phyloP scores from a whole-genome alignment of 495 filamentous ascomycete genomes.

The Penicillium fimorum region DNA sequence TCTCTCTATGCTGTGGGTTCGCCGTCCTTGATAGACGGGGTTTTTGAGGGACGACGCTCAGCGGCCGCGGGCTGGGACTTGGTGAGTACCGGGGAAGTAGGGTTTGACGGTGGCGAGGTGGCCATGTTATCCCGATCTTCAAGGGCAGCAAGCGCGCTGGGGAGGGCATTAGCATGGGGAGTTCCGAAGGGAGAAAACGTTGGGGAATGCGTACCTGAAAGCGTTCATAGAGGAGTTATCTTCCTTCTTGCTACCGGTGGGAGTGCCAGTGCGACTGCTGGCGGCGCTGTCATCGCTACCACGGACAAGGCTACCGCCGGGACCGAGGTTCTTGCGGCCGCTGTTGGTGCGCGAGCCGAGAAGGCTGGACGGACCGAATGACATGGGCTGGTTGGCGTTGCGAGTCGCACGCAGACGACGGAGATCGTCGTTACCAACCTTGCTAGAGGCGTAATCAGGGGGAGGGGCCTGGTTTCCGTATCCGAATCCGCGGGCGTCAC shows the following conservation, averaged over 20 bases:
- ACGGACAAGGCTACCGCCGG: slow-evolving; percentile 65
- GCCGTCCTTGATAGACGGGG: slow-evolving; percentile 45
- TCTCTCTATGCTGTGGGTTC: slow-evolving; percentile 49
- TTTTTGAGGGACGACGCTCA: slow-evolving; percentile 49
- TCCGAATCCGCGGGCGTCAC: slow-evolving; percentile 77
- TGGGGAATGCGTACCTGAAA: slow-evolving; percentile 66
- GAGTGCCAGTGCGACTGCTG: slow-evolving; percentile 85
- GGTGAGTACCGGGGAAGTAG: slow-evolving; percentile 54
- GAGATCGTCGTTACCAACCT: slow-evolving; percentile 86
- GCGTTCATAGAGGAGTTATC: slow-evolving; percentile 73
- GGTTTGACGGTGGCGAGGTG: slow-evolving; percentile 58
- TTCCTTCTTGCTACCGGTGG: slow-evolving; percentile 67
- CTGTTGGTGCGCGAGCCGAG: slow-evolving; percentile 80
- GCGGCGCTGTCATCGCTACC: slow-evolving; percentile 75
- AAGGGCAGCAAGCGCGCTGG: slow-evolving; percentile 57
- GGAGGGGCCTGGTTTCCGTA: slow-evolving; percentile 62
- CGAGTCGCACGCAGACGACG: slow-evolving; percentile 68
- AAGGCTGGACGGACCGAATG: slow-evolving; percentile 74
- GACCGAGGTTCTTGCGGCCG: slow-evolving; percentile 71
- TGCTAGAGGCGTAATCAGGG: slow-evolving; percentile 69
- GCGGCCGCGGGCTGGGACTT: slow-evolving; percentile 51
- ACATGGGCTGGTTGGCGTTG: slow-evolving; percentile 58
- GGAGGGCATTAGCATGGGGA: slow-evolving; percentile 23
- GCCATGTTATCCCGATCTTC: slow-evolving; percentile 57
- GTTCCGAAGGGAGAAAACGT: neutral